These are phyloP conservation scores for Anastatica hierochuntica DNA, from an alignment of 345 rosid species.

Conservation along the genomic window DNA sequence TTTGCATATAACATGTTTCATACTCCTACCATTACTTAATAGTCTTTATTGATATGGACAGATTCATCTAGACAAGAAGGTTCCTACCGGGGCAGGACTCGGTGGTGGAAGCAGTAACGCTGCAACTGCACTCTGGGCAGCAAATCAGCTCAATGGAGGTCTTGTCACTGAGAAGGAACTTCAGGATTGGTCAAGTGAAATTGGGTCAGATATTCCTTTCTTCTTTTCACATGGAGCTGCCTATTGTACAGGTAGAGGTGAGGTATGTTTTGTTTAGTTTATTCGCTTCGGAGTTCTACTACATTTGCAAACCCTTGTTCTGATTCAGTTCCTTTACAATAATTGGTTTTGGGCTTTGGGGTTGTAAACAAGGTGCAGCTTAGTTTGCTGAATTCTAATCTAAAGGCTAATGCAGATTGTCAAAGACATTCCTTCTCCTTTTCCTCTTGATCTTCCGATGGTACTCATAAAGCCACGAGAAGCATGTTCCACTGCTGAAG, in stretches of 20 bases:
- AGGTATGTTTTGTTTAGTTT: slow-evolving; percentile 46
- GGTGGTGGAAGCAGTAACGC: slow-evolving; percentile 99
- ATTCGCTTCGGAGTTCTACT: too few relatives aligned
- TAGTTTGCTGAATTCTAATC: slow-evolving; percentile 3
- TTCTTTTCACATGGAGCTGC: slow-evolving; percentile 96
- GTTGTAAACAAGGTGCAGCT: neutral
- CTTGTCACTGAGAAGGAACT: slow-evolving; percentile 78
- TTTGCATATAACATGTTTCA: neutral
- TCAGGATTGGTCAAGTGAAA: slow-evolving; percentile 94
- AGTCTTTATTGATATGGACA: slow-evolving; percentile 22
- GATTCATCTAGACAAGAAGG: slow-evolving; percentile 87
- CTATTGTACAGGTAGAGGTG: slow-evolving; percentile 95
- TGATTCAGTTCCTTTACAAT: neutral
- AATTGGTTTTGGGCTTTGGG: neutral
- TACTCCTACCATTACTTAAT: neutral
- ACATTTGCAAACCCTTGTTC: too few relatives aligned
- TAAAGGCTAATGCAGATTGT: slow-evolving; percentile 46
- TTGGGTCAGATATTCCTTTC: slow-evolving; percentile 95
- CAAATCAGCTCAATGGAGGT: slow-evolving; percentile 75
- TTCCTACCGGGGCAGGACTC: slow-evolving; percentile 92
- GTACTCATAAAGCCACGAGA: slow-evolving; percentile 82
- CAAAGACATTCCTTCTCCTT: slow-evolving; percentile 69
- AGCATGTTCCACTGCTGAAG: slow-evolving; percentile 91
- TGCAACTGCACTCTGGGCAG: slow-evolving; percentile 98
- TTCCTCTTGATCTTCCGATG: slow-evolving; percentile 65